Evolutionary conservation across 129 eudicot genomes (phyloP).

Genomic region (Saposhnikovia divaricata): DNA sequence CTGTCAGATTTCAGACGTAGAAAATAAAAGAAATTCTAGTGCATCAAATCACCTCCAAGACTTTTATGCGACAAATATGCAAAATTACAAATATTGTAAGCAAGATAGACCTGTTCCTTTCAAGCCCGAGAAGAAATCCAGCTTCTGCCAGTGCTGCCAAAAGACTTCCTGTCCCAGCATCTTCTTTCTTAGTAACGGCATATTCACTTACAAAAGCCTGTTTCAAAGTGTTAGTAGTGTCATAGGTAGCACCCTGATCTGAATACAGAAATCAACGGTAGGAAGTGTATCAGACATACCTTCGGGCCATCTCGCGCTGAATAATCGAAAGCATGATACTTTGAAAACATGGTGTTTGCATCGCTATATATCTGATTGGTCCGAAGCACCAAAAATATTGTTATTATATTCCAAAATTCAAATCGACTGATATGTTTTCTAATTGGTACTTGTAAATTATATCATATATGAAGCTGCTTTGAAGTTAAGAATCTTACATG

Average conservation of each 20-base stretch:
- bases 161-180: constrained; percentile 81
- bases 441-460: neutral
- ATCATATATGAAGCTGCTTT: neutral
- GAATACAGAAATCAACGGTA: constrained; percentile 3
- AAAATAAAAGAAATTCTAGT: too few species aligned
- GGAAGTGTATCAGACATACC: constrained; percentile 32
- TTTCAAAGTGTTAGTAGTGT: constrained; percentile 8
- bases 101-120: constrained; percentile 58
- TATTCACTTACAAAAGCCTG: constrained; percentile 98
- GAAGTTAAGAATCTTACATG: constrained; percentile 52
- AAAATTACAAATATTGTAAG: constrained; percentile 7
- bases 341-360: constrained; percentile 56
- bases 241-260: neutral
- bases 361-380: constrained; percentile 39
- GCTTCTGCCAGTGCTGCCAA: constrained; percentile 86
- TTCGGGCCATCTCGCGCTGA: constrained; percentile 71
- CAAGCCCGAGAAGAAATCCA: constrained; percentile 80
- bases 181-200: constrained; percentile 55
- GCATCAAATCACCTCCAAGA: neutral
- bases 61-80: neutral
- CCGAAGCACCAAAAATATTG: neutral
- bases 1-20: neutral
- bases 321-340: constrained; percentile 41
- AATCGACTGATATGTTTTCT: neutral
- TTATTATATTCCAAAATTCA: neutral